Conservation (phyloP, 2,329 filamentous ascomycete genomes). For the Drechslera avenae region DNA sequence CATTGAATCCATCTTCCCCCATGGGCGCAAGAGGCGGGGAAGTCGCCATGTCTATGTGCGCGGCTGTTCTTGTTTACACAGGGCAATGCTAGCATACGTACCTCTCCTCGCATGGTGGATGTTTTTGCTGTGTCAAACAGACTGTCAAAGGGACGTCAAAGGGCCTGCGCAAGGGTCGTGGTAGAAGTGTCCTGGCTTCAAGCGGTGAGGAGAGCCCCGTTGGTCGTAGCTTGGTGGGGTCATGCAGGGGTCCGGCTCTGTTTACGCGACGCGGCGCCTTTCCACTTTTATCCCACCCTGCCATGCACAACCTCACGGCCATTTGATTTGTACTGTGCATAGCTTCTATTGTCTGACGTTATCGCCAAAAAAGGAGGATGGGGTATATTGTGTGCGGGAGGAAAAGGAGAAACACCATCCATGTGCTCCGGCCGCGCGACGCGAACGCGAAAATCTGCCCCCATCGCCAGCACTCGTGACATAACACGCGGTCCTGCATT, state of each 20-base stretch:
- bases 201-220: conserved; percentile 23
- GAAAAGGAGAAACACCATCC: neutral
- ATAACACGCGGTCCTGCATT: conserved; percentile 21
- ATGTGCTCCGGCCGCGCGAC: neutral
- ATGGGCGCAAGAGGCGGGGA: conserved; percentile 11
- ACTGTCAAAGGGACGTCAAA: conserved; percentile 30
- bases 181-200: conserved; percentile 22
- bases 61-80: neutral
- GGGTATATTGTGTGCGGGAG: conserved; percentile 3
- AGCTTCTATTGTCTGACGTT: no score
- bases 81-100: conserved; percentile 29
- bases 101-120: conserved; percentile 50
- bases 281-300: conserved; percentile 3
- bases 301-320: conserved; percentile 5
- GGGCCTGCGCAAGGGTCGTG: conserved; percentile 14
- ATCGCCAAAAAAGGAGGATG: neutral
- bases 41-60: conserved; percentile 4
- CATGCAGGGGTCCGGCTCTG: conserved; percentile 22
- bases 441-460: no score
- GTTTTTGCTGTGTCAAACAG: conserved; percentile 44
- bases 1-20: conserved; percentile 3
- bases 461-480: neutral
- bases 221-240: conserved; percentile 30
- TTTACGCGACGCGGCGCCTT: conserved; percentile 23
- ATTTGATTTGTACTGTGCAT: neutral